These are phyloP conservation scores for Sporothrix curviconia DNA, from an alignment of 2,329 filamentous ascomycete genomes.

Conservation along the genomic window DNA sequence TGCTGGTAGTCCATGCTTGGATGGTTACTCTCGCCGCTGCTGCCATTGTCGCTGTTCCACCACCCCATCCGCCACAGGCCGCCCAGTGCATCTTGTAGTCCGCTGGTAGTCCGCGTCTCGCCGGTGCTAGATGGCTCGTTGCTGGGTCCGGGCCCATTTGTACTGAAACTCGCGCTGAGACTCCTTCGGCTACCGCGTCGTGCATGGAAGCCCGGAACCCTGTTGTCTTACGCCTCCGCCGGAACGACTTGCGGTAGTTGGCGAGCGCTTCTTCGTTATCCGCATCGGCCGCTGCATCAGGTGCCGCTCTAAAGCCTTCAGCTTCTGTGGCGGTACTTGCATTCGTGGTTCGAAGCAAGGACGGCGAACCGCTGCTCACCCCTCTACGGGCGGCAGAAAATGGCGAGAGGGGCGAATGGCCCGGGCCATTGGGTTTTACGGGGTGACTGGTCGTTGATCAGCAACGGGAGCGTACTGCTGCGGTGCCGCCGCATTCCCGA, in stretches of 20 bases:
- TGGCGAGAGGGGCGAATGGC: constrained; percentile 16
- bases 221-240: constrained; percentile 50
- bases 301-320: constrained; percentile 17
- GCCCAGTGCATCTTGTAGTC: constrained; percentile 44
- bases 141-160: not conserved
- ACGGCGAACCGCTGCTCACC: constrained; percentile 25
- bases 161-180: constrained; percentile 10
- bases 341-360: constrained; percentile 1
- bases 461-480: constrained; percentile 42
- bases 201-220: constrained; percentile 55
- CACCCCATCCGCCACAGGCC: constrained; percentile 50
- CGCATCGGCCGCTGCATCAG: constrained; percentile 15
- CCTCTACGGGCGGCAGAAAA: constrained; percentile 28
- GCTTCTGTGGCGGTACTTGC: constrained; percentile 18
- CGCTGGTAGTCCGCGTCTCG: constrained; percentile 21
- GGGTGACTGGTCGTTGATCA: constrained; percentile 29
- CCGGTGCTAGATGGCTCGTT: not conserved
- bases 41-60: constrained; percentile 34
- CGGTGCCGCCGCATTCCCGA: constrained; percentile 32
- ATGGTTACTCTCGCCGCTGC: constrained; percentile 11
- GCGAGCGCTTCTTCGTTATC: constrained; percentile 17
- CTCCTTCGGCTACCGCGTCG: constrained; percentile 37
- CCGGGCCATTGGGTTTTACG: not conserved
- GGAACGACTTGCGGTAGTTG: constrained; percentile 21
- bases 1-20: not conserved